Evolutionary conservation across 2,329 filamentous ascomycete species (phyloP).

Genomic region (Fusarium sp.): DNA sequence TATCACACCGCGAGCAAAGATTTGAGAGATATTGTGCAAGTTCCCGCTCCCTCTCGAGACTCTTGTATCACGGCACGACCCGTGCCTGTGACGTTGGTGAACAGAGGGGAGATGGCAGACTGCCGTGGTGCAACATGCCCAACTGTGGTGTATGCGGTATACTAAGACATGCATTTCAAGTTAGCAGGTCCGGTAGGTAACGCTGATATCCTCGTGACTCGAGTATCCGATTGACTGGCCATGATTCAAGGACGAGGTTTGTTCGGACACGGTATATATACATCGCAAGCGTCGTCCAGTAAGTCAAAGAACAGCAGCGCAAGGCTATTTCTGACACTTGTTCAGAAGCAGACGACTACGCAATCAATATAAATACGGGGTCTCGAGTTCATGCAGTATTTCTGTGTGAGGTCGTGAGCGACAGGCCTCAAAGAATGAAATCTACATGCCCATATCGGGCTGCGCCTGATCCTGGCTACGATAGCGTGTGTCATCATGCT

Average conservation of each 20-base stretch:
- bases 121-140: neutral
- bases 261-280: slow-evolving; percentile 1
- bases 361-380: neutral
- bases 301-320: neutral
- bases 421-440: neutral
- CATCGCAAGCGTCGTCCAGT: neutral
- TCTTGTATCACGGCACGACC: neutral
- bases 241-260: neutral
- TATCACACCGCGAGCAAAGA: neutral
- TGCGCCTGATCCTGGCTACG: neutral
- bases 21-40: accelerated
- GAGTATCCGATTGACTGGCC: neutral
- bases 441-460: neutral
- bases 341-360: slow-evolving; percentile 13
- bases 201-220: accelerated
- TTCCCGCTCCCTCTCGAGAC: neutral
- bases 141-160: neutral
- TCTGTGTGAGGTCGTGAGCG: neutral
- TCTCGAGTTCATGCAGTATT: neutral
- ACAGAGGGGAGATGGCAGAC: neutral
- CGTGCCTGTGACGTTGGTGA: neutral
- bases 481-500: neutral
- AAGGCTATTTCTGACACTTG: neutral
- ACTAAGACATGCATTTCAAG: neutral
- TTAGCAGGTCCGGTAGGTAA: neutral